Base-by-base conservation (phyloP, 2,329 filamentous ascomycete species). In the Zelopaecilomyces penicillatus region DNA sequence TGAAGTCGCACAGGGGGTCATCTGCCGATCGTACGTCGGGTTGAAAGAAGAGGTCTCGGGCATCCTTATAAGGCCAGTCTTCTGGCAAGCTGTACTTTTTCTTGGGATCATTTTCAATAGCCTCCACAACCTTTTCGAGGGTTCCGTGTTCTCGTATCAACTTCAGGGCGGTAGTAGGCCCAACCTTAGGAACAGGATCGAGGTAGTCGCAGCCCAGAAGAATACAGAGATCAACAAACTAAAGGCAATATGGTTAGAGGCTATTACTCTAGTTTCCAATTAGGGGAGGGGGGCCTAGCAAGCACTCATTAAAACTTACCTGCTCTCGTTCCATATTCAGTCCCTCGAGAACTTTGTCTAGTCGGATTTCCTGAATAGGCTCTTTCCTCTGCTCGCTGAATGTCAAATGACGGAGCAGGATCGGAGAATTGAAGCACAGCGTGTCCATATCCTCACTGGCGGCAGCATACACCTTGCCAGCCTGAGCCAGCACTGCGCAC, bases 401-500 rank as follows among this genome's bases (percentile, higher is more conserved):
- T 2, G 93, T 98, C 51, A 98, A 76, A 67, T 98, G 90, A 41
- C 93, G 79, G 52, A 98, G 70, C 39, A 98, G 70, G 47, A 98
- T 90, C 0, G 93, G 93, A 42, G 90, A 77, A 58, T 96, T 82
- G 65, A 98, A 98, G 59, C 91, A 97, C 44, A 98, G 71, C 0
- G 93, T 98, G 61, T 98, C 93, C 93, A 98, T 98, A 67, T 98
- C 93, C 68, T 98, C 93, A 52, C 87, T 95, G 3, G 93, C 93
- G 19, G 93, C 93, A 4, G 90, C 93, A 63, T 94, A 98, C 42
- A 98, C 93, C 68, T 97, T 97, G 33, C 89, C 91, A 5, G 87
- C 90, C 49, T 85, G 76, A 1, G 93, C 93, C 50, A 98, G 74
- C 35, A 83, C 85, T 3, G 93, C 93, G 63, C 93, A 98, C 64